Conservation (phyloP, 2,329 filamentous ascomycete genomes). For the Didymella exigua region DNA sequence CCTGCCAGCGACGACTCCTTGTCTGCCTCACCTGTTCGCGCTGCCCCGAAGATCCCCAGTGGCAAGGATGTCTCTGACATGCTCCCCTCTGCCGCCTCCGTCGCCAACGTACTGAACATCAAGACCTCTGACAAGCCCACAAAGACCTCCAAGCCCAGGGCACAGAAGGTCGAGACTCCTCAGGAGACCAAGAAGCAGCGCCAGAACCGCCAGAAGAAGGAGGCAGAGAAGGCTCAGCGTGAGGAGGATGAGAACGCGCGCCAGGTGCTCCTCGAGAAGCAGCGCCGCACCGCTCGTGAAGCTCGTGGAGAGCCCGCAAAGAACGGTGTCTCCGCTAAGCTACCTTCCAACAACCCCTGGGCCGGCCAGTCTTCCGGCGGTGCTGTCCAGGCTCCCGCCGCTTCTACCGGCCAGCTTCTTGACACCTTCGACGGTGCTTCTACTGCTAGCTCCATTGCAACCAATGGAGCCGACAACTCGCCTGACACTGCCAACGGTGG, state of each 20-base stretch:
- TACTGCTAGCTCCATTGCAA: slow-evolving; percentile 49
- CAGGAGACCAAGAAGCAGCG: slow-evolving; percentile 93
- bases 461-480: slow-evolving; percentile 50
- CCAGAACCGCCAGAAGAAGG: slow-evolving; percentile 87
- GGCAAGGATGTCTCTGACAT: slow-evolving; percentile 84
- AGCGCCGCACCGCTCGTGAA: slow-evolving; percentile 79
- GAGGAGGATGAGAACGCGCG: slow-evolving; percentile 81
- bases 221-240: slow-evolving; percentile 74
- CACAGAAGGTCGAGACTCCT: slow-evolving; percentile 58
- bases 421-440: slow-evolving; percentile 58
- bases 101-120: slow-evolving; percentile 77
- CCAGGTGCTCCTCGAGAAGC: slow-evolving; percentile 77
- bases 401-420: slow-evolving; percentile 47
- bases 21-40: slow-evolving; percentile 64
- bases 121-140: slow-evolving; percentile 67
- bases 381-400: slow-evolving; percentile 31
- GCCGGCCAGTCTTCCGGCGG: slow-evolving; percentile 43
- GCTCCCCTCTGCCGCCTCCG: slow-evolving; percentile 74
- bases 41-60: slow-evolving; percentile 53
- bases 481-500: slow-evolving; percentile 35
- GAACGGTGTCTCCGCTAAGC: slow-evolving; percentile 67
- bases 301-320: slow-evolving; percentile 82
- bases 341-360: slow-evolving; percentile 62
- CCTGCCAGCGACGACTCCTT: slow-evolving; percentile 82
- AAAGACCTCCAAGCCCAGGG: slow-evolving; percentile 66